phyloP scores from a whole-genome alignment of 2,329 filamentous ascomycete species.

The Teratosphaeria viscida region DNA sequence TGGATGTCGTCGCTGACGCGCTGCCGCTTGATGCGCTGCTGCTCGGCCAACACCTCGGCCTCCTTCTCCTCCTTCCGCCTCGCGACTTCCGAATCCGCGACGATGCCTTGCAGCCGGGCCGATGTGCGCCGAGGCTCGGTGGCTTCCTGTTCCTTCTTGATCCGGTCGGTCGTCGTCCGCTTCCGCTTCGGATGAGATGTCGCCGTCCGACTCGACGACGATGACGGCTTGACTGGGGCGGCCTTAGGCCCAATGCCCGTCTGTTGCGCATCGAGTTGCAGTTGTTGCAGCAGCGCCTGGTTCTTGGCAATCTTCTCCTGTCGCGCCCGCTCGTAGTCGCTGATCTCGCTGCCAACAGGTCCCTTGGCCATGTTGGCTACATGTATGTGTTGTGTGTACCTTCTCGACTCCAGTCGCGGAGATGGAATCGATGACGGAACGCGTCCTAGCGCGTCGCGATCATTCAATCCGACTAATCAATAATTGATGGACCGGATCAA shows the following conservation, averaged over 20 bases:
- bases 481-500: neutral
- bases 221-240: constrained; percentile 31
- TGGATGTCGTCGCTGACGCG: constrained; percentile 58
- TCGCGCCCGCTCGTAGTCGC: constrained; percentile 76
- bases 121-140: constrained; percentile 48
- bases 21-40: constrained; percentile 50
- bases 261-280: constrained; percentile 56
- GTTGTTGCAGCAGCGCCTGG: constrained; percentile 68
- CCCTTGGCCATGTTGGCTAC: constrained; percentile 10
- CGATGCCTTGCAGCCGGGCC: constrained; percentile 50
- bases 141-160: constrained; percentile 43
- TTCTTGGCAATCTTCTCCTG: constrained; percentile 82
- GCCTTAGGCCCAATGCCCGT: constrained; percentile 55
- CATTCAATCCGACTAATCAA: neutral
- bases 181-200: constrained; percentile 23
- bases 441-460: neutral
- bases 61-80: constrained; percentile 61
- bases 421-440: neutral
- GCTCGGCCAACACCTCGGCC: constrained; percentile 45
- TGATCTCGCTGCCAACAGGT: constrained; percentile 41
- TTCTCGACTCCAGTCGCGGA: neutral
- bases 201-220: constrained; percentile 27
- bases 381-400: too few species aligned
- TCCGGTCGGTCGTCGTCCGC: constrained; percentile 30
- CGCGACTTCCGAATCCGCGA: constrained; percentile 56